phyloP scores from a whole-genome alignment of 1,284 basidiomycete genomes.

The Trichosporon sp. region DNA sequence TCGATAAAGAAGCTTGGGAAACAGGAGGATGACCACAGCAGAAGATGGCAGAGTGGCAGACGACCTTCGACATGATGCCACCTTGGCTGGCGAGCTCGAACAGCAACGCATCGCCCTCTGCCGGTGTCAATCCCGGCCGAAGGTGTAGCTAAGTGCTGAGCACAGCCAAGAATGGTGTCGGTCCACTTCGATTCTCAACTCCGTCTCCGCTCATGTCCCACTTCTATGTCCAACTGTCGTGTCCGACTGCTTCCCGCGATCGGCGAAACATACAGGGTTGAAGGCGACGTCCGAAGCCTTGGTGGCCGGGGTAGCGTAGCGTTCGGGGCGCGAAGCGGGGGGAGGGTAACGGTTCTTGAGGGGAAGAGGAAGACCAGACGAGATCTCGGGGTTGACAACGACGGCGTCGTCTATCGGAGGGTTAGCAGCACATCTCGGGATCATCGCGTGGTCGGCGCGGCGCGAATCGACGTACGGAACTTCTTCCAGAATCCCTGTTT shows the following conservation, averaged over 20 bases:
- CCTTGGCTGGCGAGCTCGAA: no score
- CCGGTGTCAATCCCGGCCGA: no score
- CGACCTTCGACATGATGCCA: no score
- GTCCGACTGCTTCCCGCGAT: neutral
- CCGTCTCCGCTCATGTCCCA: neutral
- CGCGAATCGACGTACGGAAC: conserved; percentile 66
- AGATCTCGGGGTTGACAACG: conserved; percentile 80
- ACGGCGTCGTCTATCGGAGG: conserved; percentile 22
- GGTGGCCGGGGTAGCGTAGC: conserved; percentile 81
- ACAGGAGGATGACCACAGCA: no score
- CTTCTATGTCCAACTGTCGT: neutral
- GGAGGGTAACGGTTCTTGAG: conserved; percentile 76
- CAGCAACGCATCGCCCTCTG: no score
- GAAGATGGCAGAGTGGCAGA: no score
- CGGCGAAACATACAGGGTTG: conserved; percentile 33
- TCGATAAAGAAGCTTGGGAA: no score
- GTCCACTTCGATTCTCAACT: neutral
- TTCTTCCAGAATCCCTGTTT: conserved; percentile 82
- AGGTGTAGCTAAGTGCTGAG: no score
- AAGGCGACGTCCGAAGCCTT: conserved; percentile 65
- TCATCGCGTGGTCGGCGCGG: conserved; percentile 10
- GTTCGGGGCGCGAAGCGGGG: conserved; percentile 82
- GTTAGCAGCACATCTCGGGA: conserved; percentile 59
- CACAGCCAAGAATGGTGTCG: no score
- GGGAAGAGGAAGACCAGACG: conserved; percentile 81